phyloP scores from a whole-genome alignment of 257 asterid genomes.

The Plectranthus barbatus region DNA sequence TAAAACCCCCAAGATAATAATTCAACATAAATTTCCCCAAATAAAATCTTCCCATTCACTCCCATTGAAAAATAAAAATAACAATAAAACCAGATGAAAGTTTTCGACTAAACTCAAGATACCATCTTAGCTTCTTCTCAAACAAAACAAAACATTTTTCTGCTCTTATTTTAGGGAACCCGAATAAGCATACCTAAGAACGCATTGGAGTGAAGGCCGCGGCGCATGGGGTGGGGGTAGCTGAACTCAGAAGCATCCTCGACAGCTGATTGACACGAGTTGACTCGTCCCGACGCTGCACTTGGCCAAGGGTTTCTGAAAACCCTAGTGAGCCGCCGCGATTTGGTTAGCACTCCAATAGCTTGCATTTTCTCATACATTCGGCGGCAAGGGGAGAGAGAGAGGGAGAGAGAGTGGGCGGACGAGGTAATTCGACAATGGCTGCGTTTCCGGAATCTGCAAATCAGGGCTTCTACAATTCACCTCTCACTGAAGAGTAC shows the following conservation, averaged over 20 bases:
- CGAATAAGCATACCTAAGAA: conserved; percentile 20
- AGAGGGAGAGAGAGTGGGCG: not conserved
- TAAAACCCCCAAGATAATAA: too few species aligned
- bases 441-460: too few species aligned
- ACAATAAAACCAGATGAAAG: too few species aligned
- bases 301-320: conserved; percentile 18
- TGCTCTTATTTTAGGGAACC: not conserved
- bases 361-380: conserved; percentile 38
- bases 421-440: too few species aligned
- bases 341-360: conserved; percentile 17
- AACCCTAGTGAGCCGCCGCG: conserved; percentile 35
- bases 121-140: not conserved
- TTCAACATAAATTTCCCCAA: too few species aligned
- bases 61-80: not conserved
- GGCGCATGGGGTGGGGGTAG: conserved; percentile 15
- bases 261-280: conserved; percentile 4
- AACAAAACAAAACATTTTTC: not conserved
- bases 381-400: not conserved
- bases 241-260: conserved; percentile 8
- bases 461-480: too few species aligned
- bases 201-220: conserved; percentile 23
- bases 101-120: not conserved
- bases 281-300: conserved; percentile 13
- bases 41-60: too few species aligned
- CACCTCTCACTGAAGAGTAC: too few species aligned